Percentiles rank a stretch among this genome's conserved stretches.
phyloP scores from a whole-genome alignment of 2,329 filamentous ascomycete genomes.

The Phialemoniopsis sp. region DNA sequence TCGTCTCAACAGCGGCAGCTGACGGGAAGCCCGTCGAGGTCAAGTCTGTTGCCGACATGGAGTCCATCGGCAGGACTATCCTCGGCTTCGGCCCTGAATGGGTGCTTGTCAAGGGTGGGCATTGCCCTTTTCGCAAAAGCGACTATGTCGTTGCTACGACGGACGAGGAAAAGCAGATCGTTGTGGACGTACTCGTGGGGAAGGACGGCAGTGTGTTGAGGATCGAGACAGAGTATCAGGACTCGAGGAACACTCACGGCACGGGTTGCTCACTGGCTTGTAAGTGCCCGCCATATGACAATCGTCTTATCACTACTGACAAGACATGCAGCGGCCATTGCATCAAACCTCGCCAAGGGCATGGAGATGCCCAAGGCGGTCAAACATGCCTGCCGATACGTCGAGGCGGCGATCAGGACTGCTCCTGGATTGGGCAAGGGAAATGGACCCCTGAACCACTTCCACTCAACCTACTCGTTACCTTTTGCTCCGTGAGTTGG shows the following conservation, averaged over 20 bases:
- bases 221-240: conserved; percentile 67
- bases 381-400: conserved; percentile 64
- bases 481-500: conserved; percentile 60
- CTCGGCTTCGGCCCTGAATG: conserved; percentile 68
- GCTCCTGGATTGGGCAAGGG: conserved; percentile 62
- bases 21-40: conserved; percentile 42
- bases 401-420: conserved; percentile 66
- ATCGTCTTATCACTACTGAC: neutral
- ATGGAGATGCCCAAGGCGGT: conserved; percentile 55
- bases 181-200: conserved; percentile 76
- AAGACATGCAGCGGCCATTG: conserved; percentile 57
- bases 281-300: conserved; percentile 32
- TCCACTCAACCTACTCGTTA: conserved; percentile 64
- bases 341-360: conserved; percentile 65
- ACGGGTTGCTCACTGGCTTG: conserved; percentile 93
- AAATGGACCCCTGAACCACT: conserved; percentile 73
- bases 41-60: conserved; percentile 59
- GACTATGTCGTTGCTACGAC: conserved; percentile 49
- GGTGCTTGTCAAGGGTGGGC: conserved; percentile 87
- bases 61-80: conserved; percentile 62
- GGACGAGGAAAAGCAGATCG: conserved; percentile 56
- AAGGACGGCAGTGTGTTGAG: conserved; percentile 47
- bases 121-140: conserved; percentile 70
- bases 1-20: conserved; percentile 51
- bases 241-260: conserved; percentile 82